Base-by-base conservation (phyloP, 2,329 filamentous ascomycete species). In the Colletotrichum spinosum region DNA sequence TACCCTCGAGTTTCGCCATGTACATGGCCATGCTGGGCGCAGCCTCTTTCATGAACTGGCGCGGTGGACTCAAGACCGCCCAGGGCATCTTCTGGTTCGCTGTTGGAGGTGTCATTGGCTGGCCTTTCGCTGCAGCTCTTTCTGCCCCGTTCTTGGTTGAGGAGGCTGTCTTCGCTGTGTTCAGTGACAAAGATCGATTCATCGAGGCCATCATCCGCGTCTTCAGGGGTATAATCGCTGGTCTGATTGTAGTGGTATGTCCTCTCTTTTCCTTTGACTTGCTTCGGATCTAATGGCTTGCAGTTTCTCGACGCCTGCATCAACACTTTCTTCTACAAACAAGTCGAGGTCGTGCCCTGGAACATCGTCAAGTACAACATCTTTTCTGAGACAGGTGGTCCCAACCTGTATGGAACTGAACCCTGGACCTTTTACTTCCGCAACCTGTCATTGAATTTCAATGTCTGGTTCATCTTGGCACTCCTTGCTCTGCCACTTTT, bases 281-380 rank as follows among this genome's bases (percentile, higher is more conserved):
- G n/a, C n/a, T 38, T 33, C 17, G 55, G 11, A 72, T 64, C 42
- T 51, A 15, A 55, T 7, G 8, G 42, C 7, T 17, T 49, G n/a
- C 64, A 94, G 92, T 81, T 83, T 45, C 70, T 89, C 2, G 93
- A 97, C 74, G 83, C 90, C 6, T 79, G 81, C 6, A 81, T 97
- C 71, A 96, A 97, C 73, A 86, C 89, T 12, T 92, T 93, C 74
- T 97, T 97, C 77, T 98, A 97, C 80, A 90, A 88, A 69, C 92
- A 92, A 73, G 70, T 91, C 7, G 89, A 88, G 4, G 78, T 94
- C 44, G 93, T 97, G 7, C 89, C 94, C 0, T 92, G 93, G 84
- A 97, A 97, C 74, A 98, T 99, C 73, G 90, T 99, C 72, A 88
- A 91, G 69, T 99, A 99, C 84, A 99, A 99, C 75, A 88, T 99